Base-by-base conservation (phyloP, 768 basidiomycete species). In the Amanita muscaria region DNA sequence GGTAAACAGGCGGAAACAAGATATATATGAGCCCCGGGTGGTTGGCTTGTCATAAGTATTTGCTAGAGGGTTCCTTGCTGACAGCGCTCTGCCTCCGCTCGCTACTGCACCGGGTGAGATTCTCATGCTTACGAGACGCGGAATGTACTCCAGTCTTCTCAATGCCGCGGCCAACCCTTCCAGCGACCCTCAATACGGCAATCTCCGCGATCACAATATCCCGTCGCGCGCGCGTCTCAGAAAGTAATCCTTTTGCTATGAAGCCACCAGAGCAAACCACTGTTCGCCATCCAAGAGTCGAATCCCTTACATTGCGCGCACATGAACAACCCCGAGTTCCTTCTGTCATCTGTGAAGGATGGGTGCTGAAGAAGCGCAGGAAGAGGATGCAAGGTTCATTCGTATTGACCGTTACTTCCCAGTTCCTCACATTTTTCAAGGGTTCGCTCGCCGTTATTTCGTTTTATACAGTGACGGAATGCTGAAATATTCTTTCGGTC, bases 361-460 rank as follows among this genome's bases (percentile, higher is more conserved):
- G 86, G 86, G 64, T 89, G 4, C 69, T 90, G 49, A 90, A 90
- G 68, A 91, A 91, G 64, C 70, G 88, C 53, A 69, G 88, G 51
- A 88, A 87, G 72, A 87, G 77, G 66, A 81, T 89, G 83, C 88
- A 90, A 68, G 88, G 88, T 80, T 53, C 40, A 62, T 45, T 44
- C 30, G 36, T 25, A 44, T 23, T 8, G 23, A 37, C 11, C 39
- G 38, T 19, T 23, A 33, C 23, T 36, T 15, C 16, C 12, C 5
- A 11, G 16, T 25, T 16, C 15, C n/a, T 40, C 2, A 39, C 43
- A 37, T 24, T 24, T 36, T 32, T 49, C 7, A 58, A 89, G 88
- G 88, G 8, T 90, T 87, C 63, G 88, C 88, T 14, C 81, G 85
- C 40, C 80, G 87, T 35, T 88, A 87, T 64, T 90, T 91, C 54